These are phyloP conservation scores for Gastrolobium bilobum DNA, from an alignment of 306 rosid genomes.

Conservation along the genomic window DNA sequence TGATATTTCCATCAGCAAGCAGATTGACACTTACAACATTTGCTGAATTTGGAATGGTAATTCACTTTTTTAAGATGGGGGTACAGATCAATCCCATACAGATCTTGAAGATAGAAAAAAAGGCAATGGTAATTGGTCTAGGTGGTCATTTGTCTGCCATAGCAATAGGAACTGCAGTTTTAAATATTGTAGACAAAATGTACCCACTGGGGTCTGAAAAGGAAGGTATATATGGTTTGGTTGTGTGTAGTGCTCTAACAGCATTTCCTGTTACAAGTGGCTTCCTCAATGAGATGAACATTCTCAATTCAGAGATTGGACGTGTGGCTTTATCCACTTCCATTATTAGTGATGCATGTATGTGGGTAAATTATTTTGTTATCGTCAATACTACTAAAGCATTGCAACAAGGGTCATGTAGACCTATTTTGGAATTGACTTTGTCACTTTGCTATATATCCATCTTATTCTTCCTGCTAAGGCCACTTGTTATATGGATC, in stretches of 20 bases:
- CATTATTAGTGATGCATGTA: constrained; percentile 40
- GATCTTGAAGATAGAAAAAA: constrained; percentile 18
- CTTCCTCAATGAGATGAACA: constrained; percentile 47
- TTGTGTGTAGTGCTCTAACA: background rate
- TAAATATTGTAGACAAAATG: background rate
- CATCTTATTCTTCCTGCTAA: constrained; percentile 22
- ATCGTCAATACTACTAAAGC: background rate
- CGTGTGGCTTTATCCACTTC: constrained; percentile 49
- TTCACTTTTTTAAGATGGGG: constrained; percentile 48
- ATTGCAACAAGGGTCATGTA: background rate
- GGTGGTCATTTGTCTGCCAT: constrained; percentile 23
- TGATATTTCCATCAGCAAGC: constrained; percentile 24
- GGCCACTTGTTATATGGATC: constrained; percentile 49
- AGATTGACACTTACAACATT: constrained; percentile 40
- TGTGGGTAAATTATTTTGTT: constrained; percentile 32
- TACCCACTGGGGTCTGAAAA: background rate
- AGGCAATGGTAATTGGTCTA: constrained; percentile 37
- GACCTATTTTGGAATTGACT: background rate
- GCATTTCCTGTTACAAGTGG: constrained; percentile 30
- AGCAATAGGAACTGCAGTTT: background rate
- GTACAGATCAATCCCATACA: constrained; percentile 39
- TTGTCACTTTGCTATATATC: background rate
- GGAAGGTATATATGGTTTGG: background rate
- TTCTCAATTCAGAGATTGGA: constrained; percentile 49
- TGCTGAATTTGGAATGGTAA: constrained; percentile 54